A percentile compares a stretch with the other conserved stretches of the same genome.
These are phyloP conservation scores for Theileria orientalis DNA, from an alignment of 169 alveolate species.

Conservation along the genomic window DNA sequence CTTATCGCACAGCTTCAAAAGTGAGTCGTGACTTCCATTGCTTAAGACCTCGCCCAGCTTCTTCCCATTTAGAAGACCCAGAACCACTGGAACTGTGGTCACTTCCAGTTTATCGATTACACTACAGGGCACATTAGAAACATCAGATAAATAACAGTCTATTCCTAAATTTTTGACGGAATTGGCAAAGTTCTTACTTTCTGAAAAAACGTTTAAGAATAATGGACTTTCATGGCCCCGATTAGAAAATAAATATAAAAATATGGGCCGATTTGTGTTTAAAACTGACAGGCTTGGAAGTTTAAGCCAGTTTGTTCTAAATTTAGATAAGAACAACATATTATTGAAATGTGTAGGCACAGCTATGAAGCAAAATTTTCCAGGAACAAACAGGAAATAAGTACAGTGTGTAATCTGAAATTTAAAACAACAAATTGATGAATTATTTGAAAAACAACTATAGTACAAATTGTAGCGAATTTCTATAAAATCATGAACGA, in stretches of 20 bases:
- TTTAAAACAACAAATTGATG: background rate
- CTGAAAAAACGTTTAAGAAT: background rate
- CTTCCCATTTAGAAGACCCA: conserved; percentile 23
- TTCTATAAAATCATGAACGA: no score
- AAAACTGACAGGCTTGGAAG: conserved; percentile 10
- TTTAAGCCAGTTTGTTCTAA: background rate
- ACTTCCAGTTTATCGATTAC: conserved; percentile 20
- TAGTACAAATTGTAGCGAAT: no score
- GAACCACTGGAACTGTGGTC: conserved; percentile 35
- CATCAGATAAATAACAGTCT: conserved; percentile 31
- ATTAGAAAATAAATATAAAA: background rate
- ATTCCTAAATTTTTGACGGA: conserved; percentile 13
- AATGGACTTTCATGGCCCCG: background rate
- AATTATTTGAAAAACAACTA: no score
- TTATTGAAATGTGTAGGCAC: background rate
- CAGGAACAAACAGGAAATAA: no score
- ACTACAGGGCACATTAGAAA: conserved; percentile 3
- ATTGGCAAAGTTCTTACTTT: background rate
- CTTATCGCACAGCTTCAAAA: conserved; percentile 22
- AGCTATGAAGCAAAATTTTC: background rate
- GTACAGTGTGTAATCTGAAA: no score
- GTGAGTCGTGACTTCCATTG: background rate
- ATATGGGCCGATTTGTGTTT: background rate
- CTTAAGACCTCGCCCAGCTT: conserved; percentile 26
- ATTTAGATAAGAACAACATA: conserved; percentile 4